Conservation (phyloP, 2,329 filamentous ascomycete species). For the Penicillium sp. region DNA sequence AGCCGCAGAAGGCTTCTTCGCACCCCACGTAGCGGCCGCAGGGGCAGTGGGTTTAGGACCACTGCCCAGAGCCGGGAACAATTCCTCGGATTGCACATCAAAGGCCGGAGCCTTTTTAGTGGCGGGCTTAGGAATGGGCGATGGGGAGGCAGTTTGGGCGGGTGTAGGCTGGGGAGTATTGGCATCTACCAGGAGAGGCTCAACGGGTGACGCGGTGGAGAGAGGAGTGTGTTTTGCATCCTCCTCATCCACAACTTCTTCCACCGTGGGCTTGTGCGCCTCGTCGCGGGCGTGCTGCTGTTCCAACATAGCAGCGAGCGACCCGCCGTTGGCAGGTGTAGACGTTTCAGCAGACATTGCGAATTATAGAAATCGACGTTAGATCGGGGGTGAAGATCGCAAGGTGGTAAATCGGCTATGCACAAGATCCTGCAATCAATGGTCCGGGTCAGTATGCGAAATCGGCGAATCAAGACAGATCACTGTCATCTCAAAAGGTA, state of each 20-base stretch:
- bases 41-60: constrained; percentile 61
- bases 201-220: constrained; percentile 35
- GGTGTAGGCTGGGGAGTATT: constrained; percentile 18
- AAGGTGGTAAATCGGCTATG: constrained; percentile 7
- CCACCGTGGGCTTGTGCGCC: constrained; percentile 64
- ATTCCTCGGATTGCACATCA: constrained; percentile 82
- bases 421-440: constrained; percentile 19
- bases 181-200: constrained; percentile 11
- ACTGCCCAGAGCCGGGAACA: constrained; percentile 86
- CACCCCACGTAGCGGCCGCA: constrained; percentile 72
- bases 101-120: constrained; percentile 50
- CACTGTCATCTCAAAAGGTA: neutral
- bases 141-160: constrained; percentile 29
- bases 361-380: constrained; percentile 5
- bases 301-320: constrained; percentile 52
- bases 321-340: constrained; percentile 37
- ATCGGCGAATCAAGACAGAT: neutral
- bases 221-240: constrained; percentile 57
- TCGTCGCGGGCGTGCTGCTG: constrained; percentile 52
- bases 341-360: constrained; percentile 37
- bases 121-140: constrained; percentile 40
- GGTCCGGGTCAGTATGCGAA: constrained; percentile 17
- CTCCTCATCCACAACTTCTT: constrained; percentile 79
- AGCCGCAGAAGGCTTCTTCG: constrained; percentile 51
- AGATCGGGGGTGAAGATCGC: constrained; percentile 6